phyloP scores from a whole-genome alignment of 2,329 filamentous ascomycete genomes.

The Zarea fungicola region DNA sequence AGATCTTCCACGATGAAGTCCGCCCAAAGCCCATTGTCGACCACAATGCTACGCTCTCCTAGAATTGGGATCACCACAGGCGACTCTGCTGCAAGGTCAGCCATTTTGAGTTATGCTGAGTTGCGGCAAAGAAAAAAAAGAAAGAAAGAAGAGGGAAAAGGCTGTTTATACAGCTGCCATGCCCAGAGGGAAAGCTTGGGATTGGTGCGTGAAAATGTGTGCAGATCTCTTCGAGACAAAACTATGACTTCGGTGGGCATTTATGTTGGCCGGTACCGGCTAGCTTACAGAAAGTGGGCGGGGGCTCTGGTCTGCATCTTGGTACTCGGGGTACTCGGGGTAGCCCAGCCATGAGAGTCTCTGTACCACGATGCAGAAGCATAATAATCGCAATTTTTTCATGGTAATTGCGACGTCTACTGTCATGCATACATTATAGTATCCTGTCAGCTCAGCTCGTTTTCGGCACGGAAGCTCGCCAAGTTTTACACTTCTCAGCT shows the following conservation, averaged over 20 bases:
- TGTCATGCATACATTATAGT: too few species aligned
- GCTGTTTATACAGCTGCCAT: slow-evolving; percentile 7
- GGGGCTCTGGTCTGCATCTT: too few species aligned
- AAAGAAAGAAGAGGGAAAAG: too few species aligned
- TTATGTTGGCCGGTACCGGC: slow-evolving; percentile 7
- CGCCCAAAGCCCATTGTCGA: slow-evolving; percentile 87
- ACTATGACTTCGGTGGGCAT: slow-evolving; percentile 3
- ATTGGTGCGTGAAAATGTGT: background rate
- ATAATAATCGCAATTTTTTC: too few species aligned
- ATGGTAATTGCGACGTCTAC: too few species aligned
- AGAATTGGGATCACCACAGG: slow-evolving; percentile 71
- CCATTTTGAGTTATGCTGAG: slow-evolving; percentile 8
- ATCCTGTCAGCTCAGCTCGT: too few species aligned
- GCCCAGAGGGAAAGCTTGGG: background rate
- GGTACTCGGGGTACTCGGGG: too few species aligned
- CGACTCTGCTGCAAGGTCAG: slow-evolving; percentile 20
- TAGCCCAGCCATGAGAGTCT: too few species aligned
- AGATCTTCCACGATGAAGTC: slow-evolving; percentile 77
- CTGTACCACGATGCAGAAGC: too few species aligned
- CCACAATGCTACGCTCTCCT: slow-evolving; percentile 82
- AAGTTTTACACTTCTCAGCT: too few species aligned
- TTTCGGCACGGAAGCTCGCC: too few species aligned
- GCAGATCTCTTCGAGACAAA: background rate
- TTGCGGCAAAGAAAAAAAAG: too few species aligned
- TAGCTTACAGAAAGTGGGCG: slow-evolving; percentile 2